Base-by-base conservation (phyloP, 164 flowering plant species). In the Umbellularia californica region DNA sequence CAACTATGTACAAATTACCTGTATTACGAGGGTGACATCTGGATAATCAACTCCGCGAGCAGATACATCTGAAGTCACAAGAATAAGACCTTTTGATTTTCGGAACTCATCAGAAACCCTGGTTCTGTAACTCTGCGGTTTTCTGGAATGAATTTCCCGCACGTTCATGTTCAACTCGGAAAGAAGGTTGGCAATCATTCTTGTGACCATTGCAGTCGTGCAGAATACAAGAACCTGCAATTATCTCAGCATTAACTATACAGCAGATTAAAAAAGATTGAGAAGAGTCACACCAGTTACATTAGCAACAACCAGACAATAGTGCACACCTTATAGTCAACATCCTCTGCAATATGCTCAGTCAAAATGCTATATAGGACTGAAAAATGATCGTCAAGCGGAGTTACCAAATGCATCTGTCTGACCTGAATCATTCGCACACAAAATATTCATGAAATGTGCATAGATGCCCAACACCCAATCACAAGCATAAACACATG, bases 41-140 rank as follows among this genome's bases (percentile, higher is more conserved):
- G 99, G 99, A 82, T 96, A 96, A 81, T 93, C 99, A 60, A 96
- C 99, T 75, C 99, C 99, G 71, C 99, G 97, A 0, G 99, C 99
- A 81, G 99, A 96, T 20, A 96, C 99, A 86, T 96, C 99, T 73
- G 99, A 96, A n/a, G 99, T 93, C 71, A 94, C 99, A 69, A 96
- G 97, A 77, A 96, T 91, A 69, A 96, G 90, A 78, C 98, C 94
- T 80, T 89, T 94, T 65, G 99, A 96, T 84, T 91, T 93, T 65
- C 99, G 82, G 75, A 96, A 96, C 79, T 96, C 99, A 81, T 96
- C 97, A 64, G 99, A 96, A 68, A 96, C 85, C 79, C 86, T 84
- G 50, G 97, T 92, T 80, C 99, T 91, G 74, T 92, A 94, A 82
- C 91, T 85, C 84, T 96, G 99, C 1, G 97, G 79, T 81, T 93